Evolutionary conservation across 176 grass and related monocot species (phyloP), one percentile per base, ranked within the genome.

Genomic region (Avena insularis): DNA sequence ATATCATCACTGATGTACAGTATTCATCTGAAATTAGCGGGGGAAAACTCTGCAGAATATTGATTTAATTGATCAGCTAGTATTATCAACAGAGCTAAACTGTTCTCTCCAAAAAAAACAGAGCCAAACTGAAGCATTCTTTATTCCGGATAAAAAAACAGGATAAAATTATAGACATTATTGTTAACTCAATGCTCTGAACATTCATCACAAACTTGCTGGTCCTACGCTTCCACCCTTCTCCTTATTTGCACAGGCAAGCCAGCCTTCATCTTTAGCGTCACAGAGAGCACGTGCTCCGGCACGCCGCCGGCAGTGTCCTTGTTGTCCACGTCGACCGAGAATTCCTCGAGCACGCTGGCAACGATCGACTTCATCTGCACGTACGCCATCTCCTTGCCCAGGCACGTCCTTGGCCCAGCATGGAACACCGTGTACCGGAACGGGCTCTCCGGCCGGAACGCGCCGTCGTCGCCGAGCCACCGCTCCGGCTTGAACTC

Each of bases 361-460:
- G 83, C 90, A 1, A 68, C 85, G 14, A 92, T 45, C 5, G 86
- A 84, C 60, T 93, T 84, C 71, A 90, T 88, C 67, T 90, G 77
- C 40, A 87, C 79, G 53, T 88, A 90, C 1, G 84, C 87, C 87
- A 90, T 90, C 77, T 90, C 86, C 79, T 87, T 85, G 19, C 87
- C 90, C 1, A 90, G 75, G 20, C 87, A 94, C 63, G 68, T 68
- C 80, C 89, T 82, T 0, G 71, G 81, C 33, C 86, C 82, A 15
- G 71, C 89, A 17, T 85, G 82, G 46, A 92, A 95, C 90, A 76
- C 73, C 47, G 73, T 76, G 73, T 76, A 76, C 73, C 48, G 73
- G 73, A 76, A 76, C 14, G 73, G 73, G 23, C 73, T 76, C 73
- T 76, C 73, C 23, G 73, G 73, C 14, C 73, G 73, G 48, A 76